These are phyloP conservation scores for Fusarium anguioides DNA, from an alignment of 2,329 filamentous ascomycete species.

Conservation along the genomic window DNA sequence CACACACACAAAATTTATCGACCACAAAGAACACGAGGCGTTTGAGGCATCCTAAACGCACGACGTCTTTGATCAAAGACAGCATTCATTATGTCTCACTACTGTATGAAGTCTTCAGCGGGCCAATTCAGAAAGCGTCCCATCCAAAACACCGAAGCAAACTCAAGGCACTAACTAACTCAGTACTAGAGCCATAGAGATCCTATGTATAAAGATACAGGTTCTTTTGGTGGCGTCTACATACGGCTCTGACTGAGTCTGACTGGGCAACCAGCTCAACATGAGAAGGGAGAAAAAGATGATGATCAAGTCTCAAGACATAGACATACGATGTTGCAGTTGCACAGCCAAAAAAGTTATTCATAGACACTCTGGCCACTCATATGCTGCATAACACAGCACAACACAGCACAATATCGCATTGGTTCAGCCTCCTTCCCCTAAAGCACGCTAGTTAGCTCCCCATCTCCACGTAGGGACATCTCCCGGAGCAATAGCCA, in stretches of 20 bases:
- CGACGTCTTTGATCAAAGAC: background rate
- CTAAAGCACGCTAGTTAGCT: slow-evolving; percentile 6
- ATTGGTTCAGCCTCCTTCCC: slow-evolving; percentile 20
- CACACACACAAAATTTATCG: no score
- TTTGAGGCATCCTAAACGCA: slow-evolving; percentile 8
- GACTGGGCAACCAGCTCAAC: slow-evolving; percentile 17
- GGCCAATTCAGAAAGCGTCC: background rate
- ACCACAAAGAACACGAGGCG: slow-evolving; percentile 6
- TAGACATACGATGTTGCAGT: slow-evolving; percentile 5
- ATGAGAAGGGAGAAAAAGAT: background rate
- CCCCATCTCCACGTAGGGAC: slow-evolving; percentile 23
- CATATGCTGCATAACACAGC: slow-evolving; percentile 1
- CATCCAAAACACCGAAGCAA: no score
- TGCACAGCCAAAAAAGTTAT: background rate
- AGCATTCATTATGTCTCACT: background rate
- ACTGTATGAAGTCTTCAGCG: background rate
- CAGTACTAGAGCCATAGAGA: no score
- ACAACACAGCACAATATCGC: slow-evolving; percentile 2
- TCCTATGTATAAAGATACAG: background rate
- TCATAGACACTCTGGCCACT: background rate
- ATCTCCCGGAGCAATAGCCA: slow-evolving; percentile 7
- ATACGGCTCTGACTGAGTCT: background rate
- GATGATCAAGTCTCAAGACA: background rate
- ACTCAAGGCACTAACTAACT: no score
- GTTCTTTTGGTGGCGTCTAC: slow-evolving; percentile 4